Evolutionary conservation across 495 filamentous ascomycete genomes (phyloP).

Genomic region (Podospora pseudoanserina): DNA sequence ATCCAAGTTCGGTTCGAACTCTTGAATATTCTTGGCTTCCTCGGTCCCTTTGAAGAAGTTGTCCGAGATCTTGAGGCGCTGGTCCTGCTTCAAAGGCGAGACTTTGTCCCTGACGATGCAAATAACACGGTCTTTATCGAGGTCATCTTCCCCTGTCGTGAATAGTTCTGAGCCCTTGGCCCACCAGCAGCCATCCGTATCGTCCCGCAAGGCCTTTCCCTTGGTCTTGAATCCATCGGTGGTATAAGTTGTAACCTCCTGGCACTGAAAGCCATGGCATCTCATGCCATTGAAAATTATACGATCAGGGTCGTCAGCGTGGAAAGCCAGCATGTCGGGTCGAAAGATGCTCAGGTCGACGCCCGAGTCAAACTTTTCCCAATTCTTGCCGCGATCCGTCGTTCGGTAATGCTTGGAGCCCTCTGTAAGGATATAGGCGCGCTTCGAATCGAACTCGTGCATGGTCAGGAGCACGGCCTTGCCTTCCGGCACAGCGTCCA

Average conservation of each 20-base stretch:
- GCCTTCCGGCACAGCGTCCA: slow-evolving; percentile 61
- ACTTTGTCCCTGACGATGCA: slow-evolving; percentile 71
- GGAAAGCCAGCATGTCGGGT: slow-evolving; percentile 63
- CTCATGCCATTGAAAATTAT: slow-evolving; percentile 74
- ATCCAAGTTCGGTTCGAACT: slow-evolving; percentile 71
- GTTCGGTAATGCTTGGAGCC: slow-evolving; percentile 74
- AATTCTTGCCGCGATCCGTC: slow-evolving; percentile 70
- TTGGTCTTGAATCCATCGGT: slow-evolving; percentile 71
- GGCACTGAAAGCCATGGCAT: slow-evolving; percentile 54
- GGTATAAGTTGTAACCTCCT: slow-evolving; percentile 69
- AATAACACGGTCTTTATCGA: slow-evolving; percentile 62
- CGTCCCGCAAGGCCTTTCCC: slow-evolving; percentile 57
- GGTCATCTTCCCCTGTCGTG: slow-evolving; percentile 55
- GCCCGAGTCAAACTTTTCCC: slow-evolving; percentile 65
- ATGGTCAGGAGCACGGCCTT: slow-evolving; percentile 56
- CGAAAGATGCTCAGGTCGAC: slow-evolving; percentile 41
- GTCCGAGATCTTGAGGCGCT: slow-evolving; percentile 74
- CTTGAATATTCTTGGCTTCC: slow-evolving; percentile 45
- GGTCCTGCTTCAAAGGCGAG: slow-evolving; percentile 58
- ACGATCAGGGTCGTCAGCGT: slow-evolving; percentile 74
- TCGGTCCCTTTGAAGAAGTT: slow-evolving; percentile 62
- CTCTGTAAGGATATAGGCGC: slow-evolving; percentile 71
- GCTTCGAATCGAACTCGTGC: slow-evolving; percentile 72
- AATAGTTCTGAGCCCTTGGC: slow-evolving; percentile 73
- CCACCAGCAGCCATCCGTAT: slow-evolving; percentile 74